Evolutionary conservation across 306 rosid genomes (phyloP).

Genomic region (Herpetospermum pedunculosum): DNA sequence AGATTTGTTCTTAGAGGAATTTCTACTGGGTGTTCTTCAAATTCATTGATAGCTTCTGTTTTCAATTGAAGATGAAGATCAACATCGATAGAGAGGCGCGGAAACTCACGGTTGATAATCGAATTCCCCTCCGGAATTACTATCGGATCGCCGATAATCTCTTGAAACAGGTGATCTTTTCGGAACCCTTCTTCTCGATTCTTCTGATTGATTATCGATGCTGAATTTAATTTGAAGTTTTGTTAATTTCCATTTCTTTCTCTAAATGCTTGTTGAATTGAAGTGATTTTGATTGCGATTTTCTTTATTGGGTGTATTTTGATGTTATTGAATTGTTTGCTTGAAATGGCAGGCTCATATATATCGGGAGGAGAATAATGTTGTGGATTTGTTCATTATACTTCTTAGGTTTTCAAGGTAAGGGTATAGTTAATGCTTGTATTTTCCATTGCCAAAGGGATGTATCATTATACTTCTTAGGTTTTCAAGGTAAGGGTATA

Average conservation of each 20-base stretch:
- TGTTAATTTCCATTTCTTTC: neutral
- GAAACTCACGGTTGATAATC: constrained; percentile 65
- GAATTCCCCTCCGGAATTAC: constrained; percentile 69
- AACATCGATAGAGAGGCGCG: constrained; percentile 53
- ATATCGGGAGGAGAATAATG: constrained; percentile 73
- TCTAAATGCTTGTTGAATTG: neutral
- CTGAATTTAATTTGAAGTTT: neutral
- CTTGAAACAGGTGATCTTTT: constrained; percentile 59
- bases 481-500: constrained; percentile 57
- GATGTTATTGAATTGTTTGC: neutral
- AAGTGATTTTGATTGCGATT: neutral
- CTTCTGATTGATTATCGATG: neutral
- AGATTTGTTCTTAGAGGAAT: neutral
- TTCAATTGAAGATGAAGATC: constrained; percentile 51
- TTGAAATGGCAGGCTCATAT: constrained; percentile 48
- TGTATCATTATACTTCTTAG: constrained; percentile 81
- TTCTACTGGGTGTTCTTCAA: neutral
- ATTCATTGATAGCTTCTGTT: constrained; percentile 17
- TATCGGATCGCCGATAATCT: constrained; percentile 90
- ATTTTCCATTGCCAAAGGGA: neutral
- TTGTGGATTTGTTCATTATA: constrained; percentile 78
- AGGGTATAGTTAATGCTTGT: neutral
- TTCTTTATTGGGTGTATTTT: neutral
- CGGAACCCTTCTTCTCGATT: neutral
- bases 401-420: constrained; percentile 94